A percentile compares a stretch with the other conserved stretches of the same genome.
phyloP scores from a whole-genome alignment of 2,329 filamentous ascomycete genomes.

The Cordyceps cicadae region DNA sequence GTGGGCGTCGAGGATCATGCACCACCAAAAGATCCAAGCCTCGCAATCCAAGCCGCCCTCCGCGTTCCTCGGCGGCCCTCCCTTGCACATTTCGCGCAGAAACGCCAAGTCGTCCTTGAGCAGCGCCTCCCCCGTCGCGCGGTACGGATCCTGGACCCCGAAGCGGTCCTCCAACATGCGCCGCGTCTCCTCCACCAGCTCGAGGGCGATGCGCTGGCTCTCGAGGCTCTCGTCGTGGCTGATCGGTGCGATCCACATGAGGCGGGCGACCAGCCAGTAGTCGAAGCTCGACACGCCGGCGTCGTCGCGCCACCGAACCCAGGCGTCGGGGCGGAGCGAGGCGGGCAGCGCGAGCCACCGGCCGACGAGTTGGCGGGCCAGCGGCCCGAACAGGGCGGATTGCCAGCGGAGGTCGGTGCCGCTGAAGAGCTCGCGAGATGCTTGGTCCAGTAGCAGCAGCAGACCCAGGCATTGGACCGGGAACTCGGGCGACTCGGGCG shows the following conservation, averaged over 20 bases:
- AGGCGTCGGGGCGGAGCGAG: not conserved
- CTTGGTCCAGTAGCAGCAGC: not conserved
- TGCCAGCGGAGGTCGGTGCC: not conserved
- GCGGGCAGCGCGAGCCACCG: not conserved
- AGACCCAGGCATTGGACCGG: not conserved
- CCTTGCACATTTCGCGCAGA: not conserved
- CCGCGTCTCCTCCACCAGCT: not conserved
- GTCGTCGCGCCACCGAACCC: slow-evolving; percentile 5
- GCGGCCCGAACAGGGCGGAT: not conserved
- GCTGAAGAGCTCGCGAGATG: not conserved
- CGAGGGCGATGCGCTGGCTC: not conserved
- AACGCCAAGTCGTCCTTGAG: not conserved
- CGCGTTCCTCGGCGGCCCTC: not conserved
- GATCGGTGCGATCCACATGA: not conserved
- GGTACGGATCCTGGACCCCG: not conserved
- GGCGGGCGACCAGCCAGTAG: not conserved
- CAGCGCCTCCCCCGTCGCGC: not conserved
- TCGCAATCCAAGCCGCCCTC: not conserved
- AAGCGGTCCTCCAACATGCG: not conserved
- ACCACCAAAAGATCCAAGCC: slow-evolving; percentile 5
- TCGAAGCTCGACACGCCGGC: not conserved
- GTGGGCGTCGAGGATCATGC: slow-evolving; percentile 4
- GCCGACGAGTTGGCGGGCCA: not conserved
- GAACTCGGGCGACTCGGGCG: slow-evolving; percentile 2
- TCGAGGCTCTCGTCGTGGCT: not conserved